A percentile compares a stretch with the other conserved stretches of the same genome.
phyloP scores from a whole-genome alignment of 2,329 filamentous ascomycete genomes.

The Bipolaris cookei region DNA sequence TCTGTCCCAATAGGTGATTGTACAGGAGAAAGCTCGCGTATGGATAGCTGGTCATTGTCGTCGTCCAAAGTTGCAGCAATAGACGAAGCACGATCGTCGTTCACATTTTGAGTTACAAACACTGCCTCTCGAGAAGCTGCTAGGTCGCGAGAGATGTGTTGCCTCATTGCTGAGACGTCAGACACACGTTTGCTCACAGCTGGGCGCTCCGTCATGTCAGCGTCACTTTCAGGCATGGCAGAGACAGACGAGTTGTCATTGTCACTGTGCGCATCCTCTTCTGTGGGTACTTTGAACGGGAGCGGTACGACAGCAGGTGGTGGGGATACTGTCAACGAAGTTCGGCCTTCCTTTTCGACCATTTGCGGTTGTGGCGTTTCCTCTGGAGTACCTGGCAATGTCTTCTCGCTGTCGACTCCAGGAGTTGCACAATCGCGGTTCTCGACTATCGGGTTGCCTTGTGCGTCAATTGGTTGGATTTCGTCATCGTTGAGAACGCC shows the following conservation, averaged over 20 bases:
- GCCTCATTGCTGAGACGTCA: slow-evolving; percentile 39
- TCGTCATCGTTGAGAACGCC: slow-evolving; percentile 60
- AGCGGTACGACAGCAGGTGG: slow-evolving; percentile 67
- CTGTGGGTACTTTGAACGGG: slow-evolving; percentile 66
- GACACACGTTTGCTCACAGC: slow-evolving; percentile 49
- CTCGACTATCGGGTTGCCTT: slow-evolving; percentile 35
- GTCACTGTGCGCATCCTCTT: slow-evolving; percentile 51
- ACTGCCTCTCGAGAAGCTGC: slow-evolving; percentile 48
- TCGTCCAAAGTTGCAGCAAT: slow-evolving; percentile 65
- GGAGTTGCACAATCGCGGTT: slow-evolving; percentile 4
- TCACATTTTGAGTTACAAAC: slow-evolving; percentile 40
- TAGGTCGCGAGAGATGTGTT: slow-evolving; percentile 24
- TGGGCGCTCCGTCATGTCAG: slow-evolving; percentile 20
- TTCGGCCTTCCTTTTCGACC: slow-evolving; percentile 25
- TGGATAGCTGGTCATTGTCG: slow-evolving; percentile 53
- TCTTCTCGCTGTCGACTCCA: slow-evolving; percentile 3
- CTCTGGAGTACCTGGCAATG: slow-evolving; percentile 12
- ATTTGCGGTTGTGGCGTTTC: slow-evolving; percentile 4
- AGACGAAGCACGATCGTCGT: slow-evolving; percentile 56
- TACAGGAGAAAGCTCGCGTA: slow-evolving; percentile 38
- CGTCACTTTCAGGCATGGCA: slow-evolving; percentile 52
- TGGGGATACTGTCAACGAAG: slow-evolving; percentile 49
- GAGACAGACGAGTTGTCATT: slow-evolving; percentile 64
- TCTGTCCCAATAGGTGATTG: slow-evolving; percentile 34
- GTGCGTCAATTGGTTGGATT: slow-evolving; percentile 42